phyloP scores from a whole-genome alignment of 1,139 yeast genomes.

The Yamadazyma buinensis region DNA sequence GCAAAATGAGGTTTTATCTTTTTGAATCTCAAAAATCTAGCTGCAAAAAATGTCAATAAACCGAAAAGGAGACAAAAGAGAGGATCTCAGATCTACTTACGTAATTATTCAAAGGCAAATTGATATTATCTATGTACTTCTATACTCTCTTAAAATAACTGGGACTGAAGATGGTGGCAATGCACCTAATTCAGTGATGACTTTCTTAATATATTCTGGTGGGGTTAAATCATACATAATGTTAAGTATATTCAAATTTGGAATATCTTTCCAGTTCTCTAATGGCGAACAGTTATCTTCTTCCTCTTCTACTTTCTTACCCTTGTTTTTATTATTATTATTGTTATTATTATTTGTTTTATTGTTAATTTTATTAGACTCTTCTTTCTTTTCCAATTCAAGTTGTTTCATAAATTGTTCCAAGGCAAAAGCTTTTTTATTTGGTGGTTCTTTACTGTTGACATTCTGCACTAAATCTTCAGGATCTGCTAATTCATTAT shows the following conservation, averaged over 20 bases:
- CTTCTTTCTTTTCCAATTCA: constrained; percentile 19
- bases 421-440: constrained; percentile 60
- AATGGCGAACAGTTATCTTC: constrained; percentile 33
- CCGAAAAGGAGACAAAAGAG: no score
- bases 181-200: constrained; percentile 93
- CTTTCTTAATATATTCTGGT: constrained; percentile 88
- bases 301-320: constrained; percentile 13
- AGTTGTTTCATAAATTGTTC: constrained; percentile 57
- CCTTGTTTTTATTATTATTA: constrained; percentile 17
- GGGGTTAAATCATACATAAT: constrained; percentile 94
- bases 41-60: constrained; percentile 4
- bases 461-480: constrained; percentile 60
- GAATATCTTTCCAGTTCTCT: constrained; percentile 60
- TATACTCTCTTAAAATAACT: constrained; percentile 89
- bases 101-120: neutral
- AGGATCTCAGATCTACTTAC: no score
- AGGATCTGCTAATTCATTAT: constrained; percentile 86
- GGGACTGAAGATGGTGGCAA: constrained; percentile 97
- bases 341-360: constrained; percentile 13
- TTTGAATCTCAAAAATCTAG: constrained; percentile 1
- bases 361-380: constrained; percentile 6
- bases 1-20: constrained; percentile 1
- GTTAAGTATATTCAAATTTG: constrained; percentile 69
- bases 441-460: constrained; percentile 48
- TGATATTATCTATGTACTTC: constrained; percentile 36